These are phyloP conservation scores for Arachnopeziza araneosa DNA, from an alignment of 2,329 filamentous ascomycete genomes.

Conservation along the genomic window DNA sequence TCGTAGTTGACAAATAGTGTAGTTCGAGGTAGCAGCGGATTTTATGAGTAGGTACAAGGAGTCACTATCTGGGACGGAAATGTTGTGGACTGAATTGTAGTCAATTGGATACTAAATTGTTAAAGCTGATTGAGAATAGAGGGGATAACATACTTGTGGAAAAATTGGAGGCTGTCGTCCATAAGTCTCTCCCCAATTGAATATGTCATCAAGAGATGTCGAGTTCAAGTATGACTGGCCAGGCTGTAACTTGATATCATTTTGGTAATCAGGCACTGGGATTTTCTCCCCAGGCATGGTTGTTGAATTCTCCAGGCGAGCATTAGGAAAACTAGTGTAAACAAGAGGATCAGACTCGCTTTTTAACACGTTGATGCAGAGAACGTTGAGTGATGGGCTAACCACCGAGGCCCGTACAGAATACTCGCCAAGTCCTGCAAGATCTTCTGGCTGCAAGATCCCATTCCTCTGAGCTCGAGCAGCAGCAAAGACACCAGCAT, in stretches of 20 bases:
- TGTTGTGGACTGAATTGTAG: constrained; percentile 63
- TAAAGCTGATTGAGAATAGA: not conserved
- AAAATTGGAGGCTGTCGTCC: constrained; percentile 49
- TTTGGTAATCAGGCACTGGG: constrained; percentile 34
- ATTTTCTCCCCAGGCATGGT: constrained; percentile 32
- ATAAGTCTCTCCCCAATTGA: constrained; percentile 56
- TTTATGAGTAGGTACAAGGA: constrained; percentile 64
- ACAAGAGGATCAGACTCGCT: constrained; percentile 59
- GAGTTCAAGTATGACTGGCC: constrained; percentile 43
- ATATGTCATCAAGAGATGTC: constrained; percentile 64
- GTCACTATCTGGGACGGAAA: constrained; percentile 40
- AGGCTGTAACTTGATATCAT: constrained; percentile 33
- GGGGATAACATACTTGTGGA: constrained; percentile 33
- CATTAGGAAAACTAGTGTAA: constrained; percentile 54
- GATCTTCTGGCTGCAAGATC: constrained; percentile 64
- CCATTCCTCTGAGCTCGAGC: constrained; percentile 54
- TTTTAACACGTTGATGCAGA: constrained; percentile 62
- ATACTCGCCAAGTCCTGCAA: constrained; percentile 64
- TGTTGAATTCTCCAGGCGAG: constrained; percentile 27
- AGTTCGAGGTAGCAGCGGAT: constrained; percentile 39
- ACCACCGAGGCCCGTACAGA: constrained; percentile 62
- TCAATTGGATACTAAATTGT: constrained; percentile 44
- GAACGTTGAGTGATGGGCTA: constrained; percentile 64
- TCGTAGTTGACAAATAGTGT: constrained; percentile 62
- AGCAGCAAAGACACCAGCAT: constrained; percentile 60